phyloP scores from a whole-genome alignment of 139 green algal species.

The Closterium sp. region DNA sequence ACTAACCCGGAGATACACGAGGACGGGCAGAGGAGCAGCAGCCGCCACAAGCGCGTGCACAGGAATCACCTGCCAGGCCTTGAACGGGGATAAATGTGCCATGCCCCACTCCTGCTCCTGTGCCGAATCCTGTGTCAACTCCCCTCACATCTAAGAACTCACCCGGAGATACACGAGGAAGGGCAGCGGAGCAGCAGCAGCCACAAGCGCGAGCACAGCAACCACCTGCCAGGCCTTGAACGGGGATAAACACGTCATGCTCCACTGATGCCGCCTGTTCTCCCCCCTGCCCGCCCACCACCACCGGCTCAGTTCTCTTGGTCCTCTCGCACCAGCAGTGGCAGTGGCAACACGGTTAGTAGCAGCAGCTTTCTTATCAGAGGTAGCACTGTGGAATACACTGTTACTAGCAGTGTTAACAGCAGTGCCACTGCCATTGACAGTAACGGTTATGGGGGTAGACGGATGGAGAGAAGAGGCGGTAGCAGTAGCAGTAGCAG shows the following conservation, averaged over 20 bases:
- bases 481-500: neutral
- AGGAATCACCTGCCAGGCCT: no score
- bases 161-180: neutral
- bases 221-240: neutral
- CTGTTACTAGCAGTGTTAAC: no score
- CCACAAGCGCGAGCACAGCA: neutral
- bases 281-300: neutral
- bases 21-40: neutral
- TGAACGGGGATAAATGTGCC: no score
- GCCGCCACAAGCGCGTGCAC: no score
- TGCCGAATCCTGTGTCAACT: no score
- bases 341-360: no score
- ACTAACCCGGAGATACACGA: neutral
- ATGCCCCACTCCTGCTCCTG: no score
- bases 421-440: neutral
- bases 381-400: no score
- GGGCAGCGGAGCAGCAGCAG: neutral
- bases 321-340: no score
- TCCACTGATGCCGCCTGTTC: neutral
- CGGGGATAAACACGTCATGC: neutral
- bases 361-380: no score
- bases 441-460: neutral
- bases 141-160: no score
- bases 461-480: neutral
- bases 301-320: neutral